A percentile compares a stretch with the other conserved stretches of the same genome.
Evolutionary conservation across 1,284 basidiomycete genomes (phyloP).

Genomic region (Trichosporon faecale): DNA sequence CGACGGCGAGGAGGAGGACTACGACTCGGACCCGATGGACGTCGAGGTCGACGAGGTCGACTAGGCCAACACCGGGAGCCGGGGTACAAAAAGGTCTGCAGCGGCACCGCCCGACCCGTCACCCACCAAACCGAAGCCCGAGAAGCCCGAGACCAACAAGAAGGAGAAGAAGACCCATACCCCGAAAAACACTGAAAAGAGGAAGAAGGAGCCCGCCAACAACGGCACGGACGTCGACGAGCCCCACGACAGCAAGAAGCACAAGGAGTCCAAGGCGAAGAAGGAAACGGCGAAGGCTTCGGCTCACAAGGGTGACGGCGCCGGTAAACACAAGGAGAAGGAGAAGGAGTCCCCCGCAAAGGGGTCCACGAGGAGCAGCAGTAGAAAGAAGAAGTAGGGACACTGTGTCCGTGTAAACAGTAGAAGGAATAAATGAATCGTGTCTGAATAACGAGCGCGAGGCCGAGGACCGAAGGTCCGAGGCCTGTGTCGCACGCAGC

Average conservation of each 20-base stretch:
- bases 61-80: slow-evolving; percentile 32
- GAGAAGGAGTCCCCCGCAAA: background rate
- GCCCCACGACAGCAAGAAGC: background rate
- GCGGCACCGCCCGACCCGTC: background rate
- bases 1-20: slow-evolving; percentile 35
- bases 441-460: background rate
- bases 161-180: slow-evolving; percentile 1
- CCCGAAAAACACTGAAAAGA: background rate
- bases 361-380: background rate
- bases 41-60: slow-evolving; percentile 53
- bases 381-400: background rate
- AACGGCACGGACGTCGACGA: background rate
- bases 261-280: background rate
- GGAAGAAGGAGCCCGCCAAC: background rate
- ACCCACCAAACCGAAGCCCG: background rate
- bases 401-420: background rate
- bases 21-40: slow-evolving; percentile 47
- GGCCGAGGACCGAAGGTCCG: too few relatives aligned
- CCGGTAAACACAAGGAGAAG: background rate
- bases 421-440: background rate
- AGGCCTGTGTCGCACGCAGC: too few relatives aligned
- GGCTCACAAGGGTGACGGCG: slow-evolving; percentile 1
- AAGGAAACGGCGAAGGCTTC: too few relatives aligned
- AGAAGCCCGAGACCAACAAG: background rate
- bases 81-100: slow-evolving; percentile 28